phyloP scores from a whole-genome alignment of 148 eudicot species.

The Rheum nobile region DNA sequence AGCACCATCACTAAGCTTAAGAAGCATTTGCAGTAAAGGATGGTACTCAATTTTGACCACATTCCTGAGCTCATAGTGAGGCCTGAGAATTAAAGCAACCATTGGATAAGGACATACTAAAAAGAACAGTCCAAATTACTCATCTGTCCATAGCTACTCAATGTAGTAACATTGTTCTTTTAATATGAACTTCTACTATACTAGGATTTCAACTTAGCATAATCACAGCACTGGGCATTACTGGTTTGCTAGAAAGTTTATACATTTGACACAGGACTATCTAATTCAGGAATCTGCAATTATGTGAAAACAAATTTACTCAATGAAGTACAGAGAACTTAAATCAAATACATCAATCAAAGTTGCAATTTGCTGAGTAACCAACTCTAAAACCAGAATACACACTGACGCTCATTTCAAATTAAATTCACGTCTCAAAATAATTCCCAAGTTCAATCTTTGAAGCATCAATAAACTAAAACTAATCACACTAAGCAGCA shows the following conservation, averaged over 20 bases:
- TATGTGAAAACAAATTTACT: not conserved
- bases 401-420: not conserved
- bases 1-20: not conserved
- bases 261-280: not conserved
- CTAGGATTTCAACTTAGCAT: not conserved
- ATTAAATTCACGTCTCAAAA: not conserved
- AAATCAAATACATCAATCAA: not conserved
- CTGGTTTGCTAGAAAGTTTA: not conserved
- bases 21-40: too few relatives aligned
- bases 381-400: not conserved
- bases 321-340: not conserved
- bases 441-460: not conserved
- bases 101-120: too few relatives aligned
- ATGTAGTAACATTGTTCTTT: not conserved
- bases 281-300: not conserved
- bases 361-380: not conserved
- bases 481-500: not conserved
- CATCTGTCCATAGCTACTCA: not conserved
- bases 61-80: not conserved
- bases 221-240: not conserved
- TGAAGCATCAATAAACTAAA: not conserved
- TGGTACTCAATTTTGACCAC: too few relatives aligned
- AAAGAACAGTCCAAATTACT: too few relatives aligned
- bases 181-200: not conserved
- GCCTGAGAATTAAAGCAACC: not conserved